phyloP scores from a whole-genome alignment of 768 basidiomycete species.

The Macrocybe gigantea region DNA sequence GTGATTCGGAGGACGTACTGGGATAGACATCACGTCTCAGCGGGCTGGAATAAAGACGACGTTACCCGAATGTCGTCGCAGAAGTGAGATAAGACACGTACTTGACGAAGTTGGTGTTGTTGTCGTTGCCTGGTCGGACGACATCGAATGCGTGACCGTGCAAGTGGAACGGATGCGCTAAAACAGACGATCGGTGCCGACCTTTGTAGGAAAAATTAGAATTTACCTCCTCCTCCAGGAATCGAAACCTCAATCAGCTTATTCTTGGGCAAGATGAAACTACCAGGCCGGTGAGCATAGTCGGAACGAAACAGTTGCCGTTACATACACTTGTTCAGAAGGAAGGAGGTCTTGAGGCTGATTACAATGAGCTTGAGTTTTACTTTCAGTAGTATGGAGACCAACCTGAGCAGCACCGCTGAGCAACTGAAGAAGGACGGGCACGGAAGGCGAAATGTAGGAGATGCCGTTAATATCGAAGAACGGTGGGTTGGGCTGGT shows the following conservation, averaged over 20 bases:
- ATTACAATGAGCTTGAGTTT: neutral
- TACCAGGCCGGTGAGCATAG: neutral
- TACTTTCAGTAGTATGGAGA: neutral
- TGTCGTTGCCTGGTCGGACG: slow-evolving; percentile 16
- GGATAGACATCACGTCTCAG: slow-evolving; percentile 20
- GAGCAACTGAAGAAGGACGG: slow-evolving; percentile 48
- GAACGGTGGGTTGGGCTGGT: slow-evolving; percentile 24
- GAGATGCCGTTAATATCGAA: slow-evolving; percentile 24
- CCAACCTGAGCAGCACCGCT: slow-evolving; percentile 31
- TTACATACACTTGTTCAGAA: slow-evolving; percentile 16
- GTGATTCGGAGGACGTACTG: slow-evolving; percentile 7
- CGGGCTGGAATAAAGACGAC: slow-evolving; percentile 6
- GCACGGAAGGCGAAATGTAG: slow-evolving; percentile 35
- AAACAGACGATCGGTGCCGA: neutral
- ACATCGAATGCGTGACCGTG: slow-evolving; percentile 26
- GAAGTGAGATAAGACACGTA: neutral
- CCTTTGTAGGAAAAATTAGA: neutral
- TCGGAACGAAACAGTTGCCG: too few relatives aligned
- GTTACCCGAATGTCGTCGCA: too few relatives aligned
- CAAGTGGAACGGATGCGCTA: slow-evolving; percentile 25
- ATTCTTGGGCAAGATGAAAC: slow-evolving; percentile 19
- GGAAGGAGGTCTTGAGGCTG: slow-evolving; percentile 42
- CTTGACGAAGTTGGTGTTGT: slow-evolving; percentile 22
- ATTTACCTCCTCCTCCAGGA: slow-evolving; percentile 27
- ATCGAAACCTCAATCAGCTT: slow-evolving; percentile 15